Conservation (phyloP, 164 flowering plant species). For the Liriodendron chinense region DNA sequence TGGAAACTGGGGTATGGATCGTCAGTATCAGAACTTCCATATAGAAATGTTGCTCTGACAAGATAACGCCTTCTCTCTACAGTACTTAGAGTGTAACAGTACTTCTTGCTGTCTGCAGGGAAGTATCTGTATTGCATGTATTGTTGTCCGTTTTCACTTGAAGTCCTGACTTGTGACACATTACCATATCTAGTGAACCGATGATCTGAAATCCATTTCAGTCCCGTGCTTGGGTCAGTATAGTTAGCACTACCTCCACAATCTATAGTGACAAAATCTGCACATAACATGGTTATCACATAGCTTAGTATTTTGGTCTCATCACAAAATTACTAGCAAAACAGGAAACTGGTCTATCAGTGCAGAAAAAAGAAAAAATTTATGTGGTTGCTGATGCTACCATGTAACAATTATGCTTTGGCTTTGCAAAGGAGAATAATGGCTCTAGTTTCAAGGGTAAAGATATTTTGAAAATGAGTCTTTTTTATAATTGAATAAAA, state of each 20-base stretch:
- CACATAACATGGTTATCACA: slow-evolving; percentile 13
- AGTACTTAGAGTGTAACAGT: slow-evolving; percentile 68
- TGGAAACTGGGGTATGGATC: slow-evolving; percentile 71
- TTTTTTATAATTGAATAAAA: no score
- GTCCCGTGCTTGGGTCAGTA: slow-evolving; percentile 64
- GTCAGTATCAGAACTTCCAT: slow-evolving; percentile 49
- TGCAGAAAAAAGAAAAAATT: not conserved
- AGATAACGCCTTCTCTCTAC: slow-evolving; percentile 68
- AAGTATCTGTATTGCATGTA: slow-evolving; percentile 67
- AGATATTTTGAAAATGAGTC: not conserved
- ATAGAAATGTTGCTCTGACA: slow-evolving; percentile 78
- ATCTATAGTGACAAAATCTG: slow-evolving; percentile 91
- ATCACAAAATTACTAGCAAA: not conserved
- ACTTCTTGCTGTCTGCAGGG: slow-evolving; percentile 68
- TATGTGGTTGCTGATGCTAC: not conserved
- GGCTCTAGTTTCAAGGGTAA: not conserved
- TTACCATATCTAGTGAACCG: slow-evolving; percentile 45
- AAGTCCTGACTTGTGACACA: slow-evolving; percentile 28
- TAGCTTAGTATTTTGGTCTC: not conserved
- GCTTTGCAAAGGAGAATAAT: not conserved
- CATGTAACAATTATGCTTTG: not conserved
- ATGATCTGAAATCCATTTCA: slow-evolving; percentile 68
- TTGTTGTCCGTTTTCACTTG: slow-evolving; percentile 35
- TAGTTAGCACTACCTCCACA: slow-evolving; percentile 75
- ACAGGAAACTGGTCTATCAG: not conserved